Evolutionary conservation across 805 yeast genomes (phyloP), one percentile per base, ranked within the genome.

Genomic region (Yarrowia deformans): DNA sequence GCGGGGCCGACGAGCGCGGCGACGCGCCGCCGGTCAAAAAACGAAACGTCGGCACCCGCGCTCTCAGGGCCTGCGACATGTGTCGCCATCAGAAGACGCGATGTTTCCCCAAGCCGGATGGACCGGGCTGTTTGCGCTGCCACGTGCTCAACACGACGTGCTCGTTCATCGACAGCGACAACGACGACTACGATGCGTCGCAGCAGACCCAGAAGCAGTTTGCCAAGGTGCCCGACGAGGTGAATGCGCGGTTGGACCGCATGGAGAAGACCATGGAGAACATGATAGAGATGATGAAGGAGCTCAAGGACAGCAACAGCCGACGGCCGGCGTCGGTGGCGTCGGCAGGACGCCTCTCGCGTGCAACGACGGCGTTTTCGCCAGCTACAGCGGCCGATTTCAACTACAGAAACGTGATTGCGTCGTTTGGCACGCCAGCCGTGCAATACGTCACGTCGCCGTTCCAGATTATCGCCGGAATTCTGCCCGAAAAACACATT

Each of bases 41-140:
- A 64, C 54, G 67, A 40, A 63, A 61, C 35, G 66, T 61, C 35
- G 67, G 70, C 8, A 66, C 72, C 16, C 58, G 90, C 50, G 85
- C 88, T 0, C 72, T 83, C 0, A 80, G 79, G 61, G 90, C 90
- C 0, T 87, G 90, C 75, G 82, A 82, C 8, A 74, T 80, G 8
- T 87, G 90, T 73, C 80, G 89, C 54, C 81, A 80, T 63, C 86
- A 84, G 70, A 87, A 87, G 78, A 84, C 91, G 0, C 78, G 90
- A 69, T 89, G 93, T 72, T 84, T 87, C 74, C 84, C 88, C 7
- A 69, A 70, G n/a, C 80, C 84, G 0, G 81, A 78, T 34, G 79
- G 82, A 18, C 76, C 79, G 9, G 80, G 85, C 2, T 88, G 93
- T 77, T 77, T 88, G 23, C 77, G 91, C 29, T 89, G 93, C 74